Conservation (phyloP, 2,329 filamentous ascomycete species). For the Bipolaris gigantea region DNA sequence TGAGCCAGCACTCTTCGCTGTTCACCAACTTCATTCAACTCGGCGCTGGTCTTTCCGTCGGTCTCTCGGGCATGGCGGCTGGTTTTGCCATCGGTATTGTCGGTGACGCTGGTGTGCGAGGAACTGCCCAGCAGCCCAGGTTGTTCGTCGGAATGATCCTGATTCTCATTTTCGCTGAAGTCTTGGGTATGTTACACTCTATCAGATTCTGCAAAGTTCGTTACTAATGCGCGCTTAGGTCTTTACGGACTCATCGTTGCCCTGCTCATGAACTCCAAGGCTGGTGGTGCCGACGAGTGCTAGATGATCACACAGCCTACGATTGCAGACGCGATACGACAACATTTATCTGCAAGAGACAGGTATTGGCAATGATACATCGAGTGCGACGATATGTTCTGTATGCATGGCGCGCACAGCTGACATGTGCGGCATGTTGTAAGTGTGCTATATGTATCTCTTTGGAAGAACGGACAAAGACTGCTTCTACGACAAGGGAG, state of each 20-base stretch:
- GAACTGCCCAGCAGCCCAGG: conserved; percentile 80
- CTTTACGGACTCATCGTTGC: conserved; percentile 99
- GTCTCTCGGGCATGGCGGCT: conserved; percentile 87
- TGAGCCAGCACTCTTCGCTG: conserved; percentile 51
- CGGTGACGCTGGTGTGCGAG: conserved; percentile 82
- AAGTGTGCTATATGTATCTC: conserved; percentile 44
- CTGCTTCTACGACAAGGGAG: conserved; percentile 8
- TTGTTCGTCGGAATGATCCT: conserved; percentile 97
- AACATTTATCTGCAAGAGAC: conserved; percentile 33
- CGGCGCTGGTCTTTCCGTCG: conserved; percentile 59
- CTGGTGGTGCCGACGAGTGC: conserved; percentile 26
- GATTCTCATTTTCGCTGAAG: conserved; percentile 99
- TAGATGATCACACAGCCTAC: conserved; percentile 13
- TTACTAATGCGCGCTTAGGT: conserved; percentile 58
- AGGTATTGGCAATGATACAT: conserved; percentile 21
- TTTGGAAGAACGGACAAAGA: conserved; percentile 13
- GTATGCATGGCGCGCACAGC: conserved; percentile 31
- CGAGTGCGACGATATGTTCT: conserved; percentile 14
- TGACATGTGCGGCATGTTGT: conserved; percentile 35
- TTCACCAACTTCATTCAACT: conserved; percentile 58
- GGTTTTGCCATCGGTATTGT: conserved; percentile 71
- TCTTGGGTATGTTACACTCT: conserved; percentile 71
- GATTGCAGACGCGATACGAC: conserved; percentile 35
- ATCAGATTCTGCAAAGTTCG: not conserved
- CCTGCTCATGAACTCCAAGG: conserved; percentile 99